Evolutionary conservation across 805 yeast species (phyloP), one percentile per base, ranked within the genome.

Genomic region (Candida pseudoglaebosa): DNA sequence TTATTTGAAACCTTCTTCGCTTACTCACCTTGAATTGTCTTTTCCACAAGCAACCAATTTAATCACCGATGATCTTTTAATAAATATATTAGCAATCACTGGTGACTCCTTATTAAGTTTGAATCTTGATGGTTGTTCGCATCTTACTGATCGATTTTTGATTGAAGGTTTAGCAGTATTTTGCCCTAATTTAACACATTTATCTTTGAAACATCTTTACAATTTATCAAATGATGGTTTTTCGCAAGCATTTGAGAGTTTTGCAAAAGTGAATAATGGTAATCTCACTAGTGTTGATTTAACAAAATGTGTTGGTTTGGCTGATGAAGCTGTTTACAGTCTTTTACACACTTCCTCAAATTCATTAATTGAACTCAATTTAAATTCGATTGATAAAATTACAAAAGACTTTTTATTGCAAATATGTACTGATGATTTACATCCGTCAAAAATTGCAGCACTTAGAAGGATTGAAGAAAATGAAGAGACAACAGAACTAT

Each of bases 171-270:
- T 82, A 5, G 67, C 71, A 33, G 75, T 76, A 16, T 80, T 78
- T 52, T 77, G 86, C 36, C 65, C 73, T 4, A 70, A 64, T 12
- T 56, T 90, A 34, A 74, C 80, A 26, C 66, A 65, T 14, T 54
- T 91, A 8, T 80, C 89, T 2, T 57, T 90, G 34, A 70, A 64
- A 15, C 64, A 63, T 9, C 58, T 89, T 13, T 84, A 80, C 41
- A 80, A 77, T 44, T 59, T 91, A 18, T 80, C 95, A 0, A 80
- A 82, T 46, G 83, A 74, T 16, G 90, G 90, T 0, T 56, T 89
- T 41, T 63, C 66, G 0, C 66, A 66, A 5, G 67, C 88, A 14
- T 84, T 89, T 50, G 57, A 63, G 2, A 65, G 72, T 16, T 83
- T 85, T 78, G 50, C 59, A 2, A 49, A 43, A 4, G 57, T 70